These are phyloP conservation scores for Cryptosporidium viatorum DNA, from an alignment of 169 alveolate species.

Conservation along the genomic window DNA sequence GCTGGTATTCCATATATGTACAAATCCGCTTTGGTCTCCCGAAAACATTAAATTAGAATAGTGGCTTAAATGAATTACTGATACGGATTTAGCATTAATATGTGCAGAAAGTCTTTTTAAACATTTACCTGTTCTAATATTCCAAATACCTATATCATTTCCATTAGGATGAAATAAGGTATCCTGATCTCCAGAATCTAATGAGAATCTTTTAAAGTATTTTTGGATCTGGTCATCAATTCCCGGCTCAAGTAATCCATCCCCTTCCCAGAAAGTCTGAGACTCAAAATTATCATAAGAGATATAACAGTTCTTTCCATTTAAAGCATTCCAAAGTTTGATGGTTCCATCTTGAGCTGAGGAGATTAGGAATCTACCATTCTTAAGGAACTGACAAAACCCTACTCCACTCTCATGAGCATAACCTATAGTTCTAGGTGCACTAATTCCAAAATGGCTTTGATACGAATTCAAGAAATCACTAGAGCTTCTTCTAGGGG, in stretches of 20 bases:
- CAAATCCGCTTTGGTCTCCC: slow-evolving; percentile 57
- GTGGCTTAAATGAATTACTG: slow-evolving; percentile 17
- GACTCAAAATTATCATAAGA: slow-evolving; percentile 66
- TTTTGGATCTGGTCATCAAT: slow-evolving; percentile 8
- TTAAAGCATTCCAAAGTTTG: slow-evolving; percentile 79
- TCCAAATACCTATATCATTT: slow-evolving; percentile 71
- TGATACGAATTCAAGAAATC: background rate
- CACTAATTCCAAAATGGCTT: slow-evolving; percentile 36
- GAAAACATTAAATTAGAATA: slow-evolving; percentile 23
- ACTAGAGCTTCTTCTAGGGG: background rate
- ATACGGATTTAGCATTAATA: slow-evolving; percentile 41
- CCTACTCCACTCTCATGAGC: slow-evolving; percentile 81
- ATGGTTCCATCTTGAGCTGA: slow-evolving; percentile 78
- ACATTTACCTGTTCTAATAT: slow-evolving; percentile 66
- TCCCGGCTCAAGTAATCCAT: background rate
- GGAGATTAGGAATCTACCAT: slow-evolving; percentile 75
- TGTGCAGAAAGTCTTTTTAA: slow-evolving; percentile 63
- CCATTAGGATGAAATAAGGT: slow-evolving; percentile 70
- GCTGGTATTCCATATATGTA: slow-evolving; percentile 28
- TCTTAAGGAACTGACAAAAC: slow-evolving; percentile 52
- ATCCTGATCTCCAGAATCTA: slow-evolving; percentile 8
- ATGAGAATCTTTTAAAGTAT: slow-evolving; percentile 46
- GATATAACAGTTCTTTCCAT: slow-evolving; percentile 79
- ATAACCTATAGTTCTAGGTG: slow-evolving; percentile 10
- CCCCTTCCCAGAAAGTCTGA: slow-evolving; percentile 27